A percentile compares a stretch with the other conserved stretches of the same genome.
These are phyloP conservation scores for Neurospora cerealis DNA, from an alignment of 495 filamentous ascomycete genomes.

Conservation along the genomic window DNA sequence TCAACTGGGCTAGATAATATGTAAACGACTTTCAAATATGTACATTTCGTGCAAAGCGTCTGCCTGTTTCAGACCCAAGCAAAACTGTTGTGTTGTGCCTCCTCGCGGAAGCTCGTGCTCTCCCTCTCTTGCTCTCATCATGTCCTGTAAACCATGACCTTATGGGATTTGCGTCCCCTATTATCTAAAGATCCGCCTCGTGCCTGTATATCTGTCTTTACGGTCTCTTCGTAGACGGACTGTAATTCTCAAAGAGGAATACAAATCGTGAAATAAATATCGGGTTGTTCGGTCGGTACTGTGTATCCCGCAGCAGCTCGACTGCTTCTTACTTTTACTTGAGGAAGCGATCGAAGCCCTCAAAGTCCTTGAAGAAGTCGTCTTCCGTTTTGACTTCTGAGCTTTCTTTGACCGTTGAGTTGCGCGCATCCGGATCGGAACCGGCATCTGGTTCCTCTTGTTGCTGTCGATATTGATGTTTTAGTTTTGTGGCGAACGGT, in stretches of 20 bases:
- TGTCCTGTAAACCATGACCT: not conserved
- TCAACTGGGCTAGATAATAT: not conserved
- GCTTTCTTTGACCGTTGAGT: not conserved
- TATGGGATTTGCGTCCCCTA: not conserved
- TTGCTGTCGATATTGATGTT: not conserved
- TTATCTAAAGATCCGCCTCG: not conserved
- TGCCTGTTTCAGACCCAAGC: not conserved
- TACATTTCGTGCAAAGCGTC: not conserved
- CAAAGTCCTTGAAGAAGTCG: not conserved
- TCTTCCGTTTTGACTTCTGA: not conserved
- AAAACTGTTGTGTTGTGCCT: not conserved
- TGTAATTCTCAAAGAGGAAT: no score
- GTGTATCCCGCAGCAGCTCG: not conserved
- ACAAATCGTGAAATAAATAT: not conserved
- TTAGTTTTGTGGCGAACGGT: not conserved
- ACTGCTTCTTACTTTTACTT: not conserved
- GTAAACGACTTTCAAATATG: not conserved
- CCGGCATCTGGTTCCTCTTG: not conserved
- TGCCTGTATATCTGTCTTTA: no score
- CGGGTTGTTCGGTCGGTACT: not conserved
- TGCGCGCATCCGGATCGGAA: not conserved
- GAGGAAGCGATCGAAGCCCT: not conserved
- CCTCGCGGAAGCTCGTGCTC: not conserved
- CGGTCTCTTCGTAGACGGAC: no score
- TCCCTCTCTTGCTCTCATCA: not conserved